phyloP scores from a whole-genome alignment of 1,284 basidiomycete species.

The Tilletia walkeri region DNA sequence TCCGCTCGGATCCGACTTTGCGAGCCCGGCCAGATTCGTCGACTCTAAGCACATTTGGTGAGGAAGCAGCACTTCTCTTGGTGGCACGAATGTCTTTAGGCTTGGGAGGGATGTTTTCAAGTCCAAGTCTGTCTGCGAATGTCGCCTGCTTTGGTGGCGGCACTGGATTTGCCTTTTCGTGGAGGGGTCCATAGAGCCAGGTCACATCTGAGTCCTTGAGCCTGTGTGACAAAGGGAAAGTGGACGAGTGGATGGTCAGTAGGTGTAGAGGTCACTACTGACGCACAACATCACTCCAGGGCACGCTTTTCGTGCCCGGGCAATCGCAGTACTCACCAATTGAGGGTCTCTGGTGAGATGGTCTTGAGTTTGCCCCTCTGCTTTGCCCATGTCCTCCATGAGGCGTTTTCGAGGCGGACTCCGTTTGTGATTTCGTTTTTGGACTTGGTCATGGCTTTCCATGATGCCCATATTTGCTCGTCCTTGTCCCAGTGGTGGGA shows the following conservation, averaged over 20 bases:
- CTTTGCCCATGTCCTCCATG: constrained; percentile 99
- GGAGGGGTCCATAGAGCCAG: constrained; percentile 96
- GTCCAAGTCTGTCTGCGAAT: constrained; percentile 61
- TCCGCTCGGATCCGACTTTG: neutral
- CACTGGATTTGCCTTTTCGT: constrained; percentile 65
- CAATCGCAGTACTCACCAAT: constrained; percentile 70
- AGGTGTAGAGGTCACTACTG: no score
- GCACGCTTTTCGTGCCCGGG: no score
- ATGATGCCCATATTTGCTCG: constrained; percentile 96
- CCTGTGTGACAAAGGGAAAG: constrained; percentile 62
- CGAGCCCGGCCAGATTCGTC: no score
- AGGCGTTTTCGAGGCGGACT: constrained; percentile 90
- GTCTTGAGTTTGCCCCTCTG: constrained; percentile 95
- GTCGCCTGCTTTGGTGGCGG: constrained; percentile 61
- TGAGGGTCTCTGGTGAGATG: constrained; percentile 91
- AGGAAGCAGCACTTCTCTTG: no score
- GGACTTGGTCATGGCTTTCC: constrained; percentile 96
- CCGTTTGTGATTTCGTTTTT: constrained; percentile 98
- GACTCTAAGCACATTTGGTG: no score
- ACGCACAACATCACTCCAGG: no score
- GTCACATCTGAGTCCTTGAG: constrained; percentile 98
- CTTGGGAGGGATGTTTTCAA: constrained; percentile 49
- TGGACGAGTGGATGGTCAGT: no score
- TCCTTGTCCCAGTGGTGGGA: constrained; percentile 89
- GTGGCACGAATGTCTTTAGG: no score